Conservation (phyloP, 2,329 filamentous ascomycete genomes). For the Stagonosporopsis rhizophila region DNA sequence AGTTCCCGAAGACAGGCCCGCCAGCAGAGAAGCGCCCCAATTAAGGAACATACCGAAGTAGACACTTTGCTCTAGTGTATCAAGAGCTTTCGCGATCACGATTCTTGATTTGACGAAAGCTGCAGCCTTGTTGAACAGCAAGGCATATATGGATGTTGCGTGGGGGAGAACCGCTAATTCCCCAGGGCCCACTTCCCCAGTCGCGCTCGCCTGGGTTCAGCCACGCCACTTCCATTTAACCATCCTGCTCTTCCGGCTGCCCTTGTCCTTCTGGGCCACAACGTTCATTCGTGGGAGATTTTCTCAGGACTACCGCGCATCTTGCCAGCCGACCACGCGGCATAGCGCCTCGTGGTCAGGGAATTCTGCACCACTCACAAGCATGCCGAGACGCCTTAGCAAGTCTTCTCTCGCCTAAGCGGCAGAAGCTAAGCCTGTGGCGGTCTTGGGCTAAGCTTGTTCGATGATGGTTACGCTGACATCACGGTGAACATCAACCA, state of each 20-base stretch:
- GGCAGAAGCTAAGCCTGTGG: slow-evolving; percentile 16
- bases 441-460: slow-evolving; percentile 17
- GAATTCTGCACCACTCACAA: slow-evolving; percentile 20
- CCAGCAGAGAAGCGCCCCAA: too few relatives aligned
- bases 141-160: too few relatives aligned
- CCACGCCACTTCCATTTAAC: background rate
- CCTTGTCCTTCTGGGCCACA: too few relatives aligned
- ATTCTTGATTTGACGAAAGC: too few relatives aligned
- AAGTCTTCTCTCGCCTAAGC: slow-evolving; percentile 17
- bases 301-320: background rate
- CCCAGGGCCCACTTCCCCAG: slow-evolving; percentile 1
- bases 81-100: too few relatives aligned
- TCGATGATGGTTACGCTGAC: slow-evolving; percentile 10
- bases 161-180: background rate
- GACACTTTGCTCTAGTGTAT: too few relatives aligned
- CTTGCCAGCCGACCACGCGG: background rate
- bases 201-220: background rate
- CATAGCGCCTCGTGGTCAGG: background rate
- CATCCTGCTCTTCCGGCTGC: background rate
- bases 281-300: slow-evolving; percentile 12
- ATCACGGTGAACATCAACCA: background rate
- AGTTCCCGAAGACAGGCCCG: too few relatives aligned
- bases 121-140: too few relatives aligned
- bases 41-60: too few relatives aligned
- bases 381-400: slow-evolving; percentile 20